Evolutionary conservation across 2,329 filamentous ascomycete species (phyloP).

Genomic region (Neoscytalidium dimidiatum): DNA sequence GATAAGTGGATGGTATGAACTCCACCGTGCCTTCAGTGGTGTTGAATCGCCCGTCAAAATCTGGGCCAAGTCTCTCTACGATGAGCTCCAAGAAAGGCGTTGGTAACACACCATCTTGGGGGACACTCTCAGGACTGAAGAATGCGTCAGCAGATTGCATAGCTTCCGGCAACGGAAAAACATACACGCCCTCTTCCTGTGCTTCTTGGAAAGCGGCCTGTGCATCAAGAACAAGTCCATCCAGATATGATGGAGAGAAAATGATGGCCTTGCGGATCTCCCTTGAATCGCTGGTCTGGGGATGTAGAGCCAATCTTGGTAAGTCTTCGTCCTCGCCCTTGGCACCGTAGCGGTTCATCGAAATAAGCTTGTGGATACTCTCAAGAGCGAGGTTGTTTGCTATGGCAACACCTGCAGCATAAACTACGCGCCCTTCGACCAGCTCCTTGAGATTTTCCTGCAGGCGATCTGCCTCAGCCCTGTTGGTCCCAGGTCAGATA

Average conservation of each 20-base stretch:
- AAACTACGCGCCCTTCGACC: neutral
- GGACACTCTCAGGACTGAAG: neutral
- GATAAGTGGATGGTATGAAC: constrained; percentile 8
- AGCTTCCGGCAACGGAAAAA: neutral
- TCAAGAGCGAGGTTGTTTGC: constrained; percentile 28
- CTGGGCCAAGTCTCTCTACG: neutral
- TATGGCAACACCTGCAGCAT: constrained; percentile 11
- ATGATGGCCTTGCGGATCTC: constrained; percentile 11
- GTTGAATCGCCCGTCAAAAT: neutral
- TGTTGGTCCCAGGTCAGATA: neutral
- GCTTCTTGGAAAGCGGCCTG: neutral
- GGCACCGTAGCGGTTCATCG: constrained; percentile 3
- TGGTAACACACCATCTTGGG: neutral
- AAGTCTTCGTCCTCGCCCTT: constrained; percentile 4
- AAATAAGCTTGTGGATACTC: constrained; percentile 28
- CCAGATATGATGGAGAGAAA: constrained; percentile 7
- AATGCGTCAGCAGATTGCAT: neutral
- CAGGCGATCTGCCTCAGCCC: neutral
- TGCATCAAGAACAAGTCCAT: neutral
- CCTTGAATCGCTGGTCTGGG: neutral
- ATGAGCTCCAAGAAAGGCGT: constrained; percentile 7
- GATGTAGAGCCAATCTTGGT: neutral
- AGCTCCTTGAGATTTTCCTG: constrained; percentile 6
- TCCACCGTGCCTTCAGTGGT: constrained; percentile 1
- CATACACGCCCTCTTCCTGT: neutral